These are phyloP conservation scores for Hawksworthiomyces lignivorus DNA, from an alignment of 2,329 filamentous ascomycete genomes.

Conservation along the genomic window DNA sequence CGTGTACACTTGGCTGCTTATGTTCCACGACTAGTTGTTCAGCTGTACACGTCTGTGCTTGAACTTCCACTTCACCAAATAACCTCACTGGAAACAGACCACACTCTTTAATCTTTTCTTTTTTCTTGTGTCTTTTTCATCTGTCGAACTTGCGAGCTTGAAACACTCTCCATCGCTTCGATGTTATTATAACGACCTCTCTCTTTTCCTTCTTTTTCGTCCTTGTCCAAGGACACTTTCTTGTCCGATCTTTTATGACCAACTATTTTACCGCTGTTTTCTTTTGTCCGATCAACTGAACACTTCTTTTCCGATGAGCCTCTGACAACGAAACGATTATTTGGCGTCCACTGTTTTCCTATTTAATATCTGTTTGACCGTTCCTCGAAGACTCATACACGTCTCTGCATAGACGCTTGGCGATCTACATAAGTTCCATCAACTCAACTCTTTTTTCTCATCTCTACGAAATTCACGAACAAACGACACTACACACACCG, in stretches of 20 bases:
- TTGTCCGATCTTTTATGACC: constrained; percentile 11
- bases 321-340: constrained; percentile 34
- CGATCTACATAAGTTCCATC: constrained; percentile 16
- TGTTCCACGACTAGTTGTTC: no score
- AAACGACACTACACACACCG: no score
- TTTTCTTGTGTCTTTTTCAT: neutral
- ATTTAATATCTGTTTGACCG: no score
- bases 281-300: constrained; percentile 29
- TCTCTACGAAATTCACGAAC: no score
- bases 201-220: constrained; percentile 13
- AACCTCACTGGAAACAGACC: no score
- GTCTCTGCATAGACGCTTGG: constrained; percentile 14
- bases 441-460: constrained; percentile 4
- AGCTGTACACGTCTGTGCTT: no score
- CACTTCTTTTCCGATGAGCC: constrained; percentile 32
- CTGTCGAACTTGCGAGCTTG: no score
- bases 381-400: no score
- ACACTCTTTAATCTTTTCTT: neutral
- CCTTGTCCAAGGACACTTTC: constrained; percentile 17
- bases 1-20: no score
- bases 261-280: constrained; percentile 21
- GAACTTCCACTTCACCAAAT: no score
- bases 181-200: constrained; percentile 9
- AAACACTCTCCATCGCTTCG: constrained; percentile 9
- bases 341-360: constrained; percentile 26